Percentiles rank a stretch among this genome's conserved stretches.
These are phyloP conservation scores for Penicillium sp. DNA, from an alignment of 2,329 filamentous ascomycete genomes.

Conservation along the genomic window DNA sequence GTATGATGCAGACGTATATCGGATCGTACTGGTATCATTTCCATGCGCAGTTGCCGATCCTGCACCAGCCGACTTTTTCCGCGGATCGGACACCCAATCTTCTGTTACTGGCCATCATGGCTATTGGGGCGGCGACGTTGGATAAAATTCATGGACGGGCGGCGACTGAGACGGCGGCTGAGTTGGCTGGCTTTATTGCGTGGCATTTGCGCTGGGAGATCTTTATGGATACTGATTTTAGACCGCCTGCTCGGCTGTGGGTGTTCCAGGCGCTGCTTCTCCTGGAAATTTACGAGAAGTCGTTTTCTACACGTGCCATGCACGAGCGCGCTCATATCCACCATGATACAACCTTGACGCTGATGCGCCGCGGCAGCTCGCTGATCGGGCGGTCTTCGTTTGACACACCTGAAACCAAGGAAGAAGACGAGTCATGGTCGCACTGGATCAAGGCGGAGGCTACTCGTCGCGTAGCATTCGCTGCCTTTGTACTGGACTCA, in stretches of 20 bases:
- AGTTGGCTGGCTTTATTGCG: slow-evolving; percentile 82
- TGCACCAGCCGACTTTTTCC: slow-evolving; percentile 90
- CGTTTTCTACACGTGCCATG: slow-evolving; percentile 86
- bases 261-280: slow-evolving; percentile 87
- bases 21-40: slow-evolving; percentile 93
- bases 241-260: slow-evolving; percentile 91
- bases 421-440: slow-evolving; percentile 84
- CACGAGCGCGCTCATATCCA: slow-evolving; percentile 96
- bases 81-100: slow-evolving; percentile 81
- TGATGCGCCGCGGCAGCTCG: slow-evolving; percentile 91
- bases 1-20: slow-evolving; percentile 95
- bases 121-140: slow-evolving; percentile 83
- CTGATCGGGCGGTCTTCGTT: slow-evolving; percentile 79
- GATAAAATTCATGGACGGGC: slow-evolving; percentile 74
- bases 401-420: slow-evolving; percentile 74
- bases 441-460: slow-evolving; percentile 94
- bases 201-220: slow-evolving; percentile 95
- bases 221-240: slow-evolving; percentile 84
- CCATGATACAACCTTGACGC: slow-evolving; percentile 87
- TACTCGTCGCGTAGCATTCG: slow-evolving; percentile 83
- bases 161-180: slow-evolving; percentile 69
- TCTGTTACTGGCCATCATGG: slow-evolving; percentile 81
- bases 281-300: slow-evolving; percentile 93
- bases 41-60: slow-evolving; percentile 86
- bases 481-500: slow-evolving; percentile 90